A percentile compares a stretch with the other conserved stretches of the same genome.
Conservation (phyloP, 2,329 filamentous ascomycete genomes). For the Daldinia sp. region DNA sequence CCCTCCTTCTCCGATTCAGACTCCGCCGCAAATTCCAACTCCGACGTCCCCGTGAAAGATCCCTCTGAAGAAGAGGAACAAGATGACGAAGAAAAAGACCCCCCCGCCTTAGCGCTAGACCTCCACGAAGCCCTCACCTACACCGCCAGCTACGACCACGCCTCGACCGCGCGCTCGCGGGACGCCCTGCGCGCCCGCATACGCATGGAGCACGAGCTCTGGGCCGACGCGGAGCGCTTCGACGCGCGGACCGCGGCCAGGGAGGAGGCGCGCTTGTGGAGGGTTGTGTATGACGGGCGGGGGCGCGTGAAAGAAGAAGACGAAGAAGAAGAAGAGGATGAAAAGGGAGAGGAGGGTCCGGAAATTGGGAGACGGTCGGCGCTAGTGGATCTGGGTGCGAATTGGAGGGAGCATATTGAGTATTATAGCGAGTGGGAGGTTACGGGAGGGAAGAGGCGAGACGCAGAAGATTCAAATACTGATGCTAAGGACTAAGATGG, state of each 20-base stretch:
- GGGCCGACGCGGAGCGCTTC: conserved; percentile 43
- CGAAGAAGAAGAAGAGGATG: neutral
- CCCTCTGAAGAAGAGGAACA: neutral
- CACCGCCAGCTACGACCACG: conserved; percentile 31
- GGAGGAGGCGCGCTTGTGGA: conserved; percentile 48
- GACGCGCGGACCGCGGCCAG: conserved; percentile 39
- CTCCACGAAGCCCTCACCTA: conserved; percentile 48
- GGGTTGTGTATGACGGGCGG: conserved; percentile 31
- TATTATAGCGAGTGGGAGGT: conserved; percentile 44
- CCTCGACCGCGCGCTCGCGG: conserved; percentile 36
- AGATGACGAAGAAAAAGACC: conserved; percentile 9
- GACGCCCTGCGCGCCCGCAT: conserved; percentile 40
- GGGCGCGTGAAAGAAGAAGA: neutral
- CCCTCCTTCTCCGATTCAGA: conserved; percentile 10
- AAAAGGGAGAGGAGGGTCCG: neutral
- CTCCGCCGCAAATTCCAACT: conserved; percentile 45
- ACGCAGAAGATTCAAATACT: neutral
- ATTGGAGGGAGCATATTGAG: conserved; percentile 39
- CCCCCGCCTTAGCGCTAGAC: conserved; percentile 35
- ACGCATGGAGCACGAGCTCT: conserved; percentile 45
- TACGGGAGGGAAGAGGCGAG: neutral
- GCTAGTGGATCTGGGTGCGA: conserved; percentile 4
- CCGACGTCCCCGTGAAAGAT: conserved; percentile 41
- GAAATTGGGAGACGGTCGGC: conserved; percentile 12
- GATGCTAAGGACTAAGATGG: neutral